Percentiles rank a stretch among this genome's conserved stretches.
phyloP scores from a whole-genome alignment of 805 yeast genomes.

The Yamadazyma akitaensis region DNA sequence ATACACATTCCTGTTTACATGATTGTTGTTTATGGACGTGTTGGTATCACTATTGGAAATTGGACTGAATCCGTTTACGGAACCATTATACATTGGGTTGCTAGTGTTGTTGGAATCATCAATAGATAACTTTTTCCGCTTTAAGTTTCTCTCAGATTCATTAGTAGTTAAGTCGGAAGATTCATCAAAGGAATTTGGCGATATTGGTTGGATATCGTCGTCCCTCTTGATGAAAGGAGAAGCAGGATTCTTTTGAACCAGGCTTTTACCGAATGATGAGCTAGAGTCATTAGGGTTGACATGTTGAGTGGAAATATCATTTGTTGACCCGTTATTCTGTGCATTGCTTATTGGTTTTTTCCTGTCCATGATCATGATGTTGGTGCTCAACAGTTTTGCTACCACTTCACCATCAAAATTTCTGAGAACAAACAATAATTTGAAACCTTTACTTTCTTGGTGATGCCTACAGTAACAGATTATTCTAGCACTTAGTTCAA shows the following conservation, averaged over 20 bases:
- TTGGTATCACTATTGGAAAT: constrained; percentile 44
- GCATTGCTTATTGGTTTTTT: constrained; percentile 53
- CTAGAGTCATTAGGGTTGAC: constrained; percentile 6
- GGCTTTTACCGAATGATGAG: neutral
- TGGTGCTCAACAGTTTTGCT: constrained; percentile 67
- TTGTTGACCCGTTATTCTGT: neutral
- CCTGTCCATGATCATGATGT: constrained; percentile 91
- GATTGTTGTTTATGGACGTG: constrained; percentile 15
- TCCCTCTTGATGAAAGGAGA: constrained; percentile 8
- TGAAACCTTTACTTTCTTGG: constrained; percentile 81
- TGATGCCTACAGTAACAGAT: constrained; percentile 98
- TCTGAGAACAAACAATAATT: constrained; percentile 62
- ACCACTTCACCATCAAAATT: constrained; percentile 59
- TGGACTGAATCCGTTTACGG: constrained; percentile 43
- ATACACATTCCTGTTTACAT: constrained; percentile 6
- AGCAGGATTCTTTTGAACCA: constrained; percentile 8
- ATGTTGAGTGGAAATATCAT: neutral
- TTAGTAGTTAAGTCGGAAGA: constrained; percentile 51
- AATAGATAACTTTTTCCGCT: constrained; percentile 48
- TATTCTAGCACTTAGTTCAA: constrained; percentile 65
- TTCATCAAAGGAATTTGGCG: constrained; percentile 62
- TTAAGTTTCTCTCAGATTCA: constrained; percentile 36
- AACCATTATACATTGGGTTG: constrained; percentile 40
- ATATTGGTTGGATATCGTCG: constrained; percentile 37
- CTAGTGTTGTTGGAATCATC: constrained; percentile 40